Evolutionary conservation across 2,329 filamentous ascomycete species (phyloP), one percentile per base, ranked within the genome.

Genomic region (Rosellinia necatrix): DNA sequence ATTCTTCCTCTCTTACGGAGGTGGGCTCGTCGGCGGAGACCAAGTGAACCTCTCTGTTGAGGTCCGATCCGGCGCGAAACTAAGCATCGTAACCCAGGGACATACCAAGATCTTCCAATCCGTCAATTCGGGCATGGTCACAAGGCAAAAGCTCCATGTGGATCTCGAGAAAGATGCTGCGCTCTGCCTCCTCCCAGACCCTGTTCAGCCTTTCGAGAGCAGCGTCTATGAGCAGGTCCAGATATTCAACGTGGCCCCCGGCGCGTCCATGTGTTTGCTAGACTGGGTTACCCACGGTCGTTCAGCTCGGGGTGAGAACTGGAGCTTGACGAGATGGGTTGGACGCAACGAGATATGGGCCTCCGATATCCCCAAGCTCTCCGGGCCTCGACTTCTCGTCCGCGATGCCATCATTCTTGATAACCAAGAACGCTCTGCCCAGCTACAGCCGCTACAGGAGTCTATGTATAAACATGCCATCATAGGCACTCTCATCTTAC

Each of bases 61-160:
- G 8, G 78, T 96, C 43, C 82, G 84, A 9, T 65, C 79, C 2
- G 74, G 76, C 2, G 87, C 91, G 4, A 87, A 85, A 58, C 82
- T 97, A 50, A 85, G 80, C 64, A 75, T 87, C 30, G 82, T 84
- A 57, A 88, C 85, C 0, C 85, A 87, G 77, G 93, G 93, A 49
- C 91, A 92, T 74, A 97, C 94, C 58, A 99, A 97, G 76, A 86
- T 99, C 66, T 97, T 96, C 82, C 96, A 94, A 70, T 89, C 91
- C 1, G 72, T 83, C 43, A 76, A 78, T 51, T 74, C 75, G 30
- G 75, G 81, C 37, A 72, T 83, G 10, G 70, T 82, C 41, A 88
- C 86, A 1, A 77, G 79, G 17, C 87, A 89, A 71, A 76, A 70
- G 1, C 71, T 89, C 56, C 70, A 75, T 10, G 79, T 83, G 27